Percentiles rank a stretch among this genome's conserved stretches.
Evolutionary conservation across 176 grass and related monocot genomes (phyloP).

Genomic region (Olyra latifolia): DNA sequence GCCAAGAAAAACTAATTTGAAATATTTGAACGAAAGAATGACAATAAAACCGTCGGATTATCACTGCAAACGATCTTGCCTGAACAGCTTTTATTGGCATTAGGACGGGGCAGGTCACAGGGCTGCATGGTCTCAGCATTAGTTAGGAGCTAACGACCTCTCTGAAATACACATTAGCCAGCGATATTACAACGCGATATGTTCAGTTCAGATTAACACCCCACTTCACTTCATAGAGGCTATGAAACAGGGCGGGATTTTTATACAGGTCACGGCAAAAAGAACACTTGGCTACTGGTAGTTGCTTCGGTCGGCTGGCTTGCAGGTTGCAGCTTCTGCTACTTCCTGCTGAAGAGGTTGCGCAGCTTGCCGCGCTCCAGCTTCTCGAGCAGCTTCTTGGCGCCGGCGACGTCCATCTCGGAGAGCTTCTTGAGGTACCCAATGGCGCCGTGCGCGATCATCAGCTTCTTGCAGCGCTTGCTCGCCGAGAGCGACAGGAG

Average conservation of each 20-base stretch:
- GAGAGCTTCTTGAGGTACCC: constrained; percentile 98
- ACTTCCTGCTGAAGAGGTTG: constrained; percentile 78
- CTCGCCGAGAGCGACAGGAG: constrained; percentile 63
- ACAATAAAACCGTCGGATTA: not conserved
- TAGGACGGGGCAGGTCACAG: not conserved
- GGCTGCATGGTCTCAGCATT: not conserved
- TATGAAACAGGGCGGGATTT: constrained; percentile 68
- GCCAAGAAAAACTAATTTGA: not conserved
- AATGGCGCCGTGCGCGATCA: constrained; percentile 90
- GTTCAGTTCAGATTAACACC: constrained; percentile 35
- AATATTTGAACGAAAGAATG: not conserved
- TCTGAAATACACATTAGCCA: constrained; percentile 34
- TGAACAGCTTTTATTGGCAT: constrained; percentile 39
- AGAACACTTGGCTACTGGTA: not conserved
- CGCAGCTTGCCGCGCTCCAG: constrained; percentile 76
- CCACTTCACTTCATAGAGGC: constrained; percentile 59
- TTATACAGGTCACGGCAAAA: constrained; percentile 65
- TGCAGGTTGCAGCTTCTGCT: constrained; percentile 5
- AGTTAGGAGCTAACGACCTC: constrained; percentile 35
- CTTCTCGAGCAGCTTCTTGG: constrained; percentile 92
- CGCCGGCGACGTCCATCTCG: constrained; percentile 75
- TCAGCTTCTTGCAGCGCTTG: constrained; percentile 86
- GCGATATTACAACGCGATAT: constrained; percentile 28
- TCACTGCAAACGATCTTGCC: not conserved
- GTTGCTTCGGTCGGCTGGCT: not conserved